Evolutionary conservation across 2,329 filamentous ascomycete species (phyloP).

Genomic region (Ascochyta lentis): DNA sequence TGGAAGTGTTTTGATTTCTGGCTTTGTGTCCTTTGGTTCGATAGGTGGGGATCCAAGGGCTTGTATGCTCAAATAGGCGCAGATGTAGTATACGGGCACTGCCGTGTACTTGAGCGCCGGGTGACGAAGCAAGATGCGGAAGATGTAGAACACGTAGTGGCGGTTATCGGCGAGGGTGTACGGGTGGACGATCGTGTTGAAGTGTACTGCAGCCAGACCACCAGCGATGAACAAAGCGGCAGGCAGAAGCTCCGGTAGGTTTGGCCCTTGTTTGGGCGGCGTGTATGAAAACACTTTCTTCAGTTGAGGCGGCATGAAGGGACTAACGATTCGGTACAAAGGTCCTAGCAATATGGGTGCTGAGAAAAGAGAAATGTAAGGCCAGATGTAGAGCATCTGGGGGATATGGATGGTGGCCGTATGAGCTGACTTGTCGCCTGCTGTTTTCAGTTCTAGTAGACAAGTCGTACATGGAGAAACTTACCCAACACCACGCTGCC

Average conservation of each 20-base stretch:
- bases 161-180: conserved; percentile 96
- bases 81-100: conserved; percentile 72
- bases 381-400: conserved; percentile 96
- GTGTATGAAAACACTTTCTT: too few relatives aligned
- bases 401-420: conserved; percentile 85
- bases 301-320: too few relatives aligned
- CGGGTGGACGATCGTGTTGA: conserved; percentile 93
- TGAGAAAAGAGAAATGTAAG: conserved; percentile 88
- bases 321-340: conserved; percentile 30
- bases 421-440: conserved; percentile 94
- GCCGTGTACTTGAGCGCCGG: conserved; percentile 70
- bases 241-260: conserved; percentile 33
- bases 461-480: not conserved
- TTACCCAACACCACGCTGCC: conserved; percentile 84
- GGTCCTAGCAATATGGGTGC: conserved; percentile 73
- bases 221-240: conserved; percentile 41
- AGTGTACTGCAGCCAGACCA: conserved; percentile 65
- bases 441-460: conserved; percentile 17
- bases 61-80: conserved; percentile 72
- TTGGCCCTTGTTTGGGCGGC: not conserved
- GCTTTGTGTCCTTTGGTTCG: not conserved
- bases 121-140: conserved; percentile 77
- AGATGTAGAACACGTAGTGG: conserved; percentile 97
- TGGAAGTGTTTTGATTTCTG: conserved; percentile 10
- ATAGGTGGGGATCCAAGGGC: conserved; percentile 56